Base-by-base conservation (phyloP, 768 basidiomycete species). In the Psilocybe subaeruginosa region DNA sequence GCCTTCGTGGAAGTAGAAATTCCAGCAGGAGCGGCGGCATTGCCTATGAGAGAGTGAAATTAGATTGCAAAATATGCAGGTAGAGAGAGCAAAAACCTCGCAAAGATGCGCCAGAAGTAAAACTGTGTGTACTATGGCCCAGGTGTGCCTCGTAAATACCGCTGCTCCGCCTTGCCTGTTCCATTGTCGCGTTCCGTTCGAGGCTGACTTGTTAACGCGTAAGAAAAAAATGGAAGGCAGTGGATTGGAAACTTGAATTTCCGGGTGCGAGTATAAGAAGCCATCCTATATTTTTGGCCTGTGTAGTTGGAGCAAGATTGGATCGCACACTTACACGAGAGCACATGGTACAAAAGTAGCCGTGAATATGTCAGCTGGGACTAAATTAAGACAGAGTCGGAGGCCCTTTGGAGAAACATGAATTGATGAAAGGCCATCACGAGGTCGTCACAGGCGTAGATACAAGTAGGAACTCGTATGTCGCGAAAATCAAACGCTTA, bases 121-220 rank as follows among this genome's bases (percentile, higher is more conserved):
- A 67, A 61, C 74, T 76, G 6, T 69, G 70, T 41, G 63, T 69
- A 61, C 73, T 74, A 56, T 64, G 68, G 55, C 69, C 68, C 51
- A 71, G 43, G 54, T 68, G 62, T 46, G 67, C 54, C 19, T 74
- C 71, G 61, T 75, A 76, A 35, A 78, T 64, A 39, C 74, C 75
- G 61, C 77, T 79, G 58, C 73, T 77, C 49, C 68, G 75, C 54
- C 78, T 70, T 46, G 74, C 74, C 56, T 77, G 68, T 60, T 78
- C 76, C 78, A 78, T 80, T 45, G 61, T 68, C 65, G 65, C 67
- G 68, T 60, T 58, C 41, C 17, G 61, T 57, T 37, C 23, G 52
- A 49, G 33, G 60, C 59, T 39, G 51, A 35, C 49, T 41, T 43
- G 54, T 55, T n/a, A 31, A 63, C 37, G 56, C 41, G 60, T 23